A percentile compares a stretch with the other conserved stretches of the same genome.
Evolutionary conservation across 2,329 filamentous ascomycete species (phyloP).

Genomic region (Neonectria sp.): DNA sequence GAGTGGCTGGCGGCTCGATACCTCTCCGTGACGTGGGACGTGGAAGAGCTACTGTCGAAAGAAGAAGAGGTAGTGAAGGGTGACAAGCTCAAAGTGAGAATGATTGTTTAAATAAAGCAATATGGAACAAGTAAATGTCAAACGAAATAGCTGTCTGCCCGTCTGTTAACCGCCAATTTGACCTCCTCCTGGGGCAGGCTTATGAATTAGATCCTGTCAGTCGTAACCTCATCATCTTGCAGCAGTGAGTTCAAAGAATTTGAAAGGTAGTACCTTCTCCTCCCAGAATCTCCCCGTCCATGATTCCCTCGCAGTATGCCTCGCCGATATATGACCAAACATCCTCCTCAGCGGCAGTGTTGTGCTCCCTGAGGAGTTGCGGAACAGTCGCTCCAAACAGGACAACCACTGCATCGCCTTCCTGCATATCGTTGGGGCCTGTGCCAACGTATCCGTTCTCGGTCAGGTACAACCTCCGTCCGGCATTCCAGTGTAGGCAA

Average conservation of each 20-base stretch:
- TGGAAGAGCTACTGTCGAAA: conserved; percentile 59
- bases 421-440: conserved; percentile 41
- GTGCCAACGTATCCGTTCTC: conserved; percentile 48
- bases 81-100: conserved; percentile 19
- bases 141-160: too few relatives aligned
- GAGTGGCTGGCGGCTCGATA: conserved; percentile 63
- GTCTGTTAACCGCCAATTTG: too few relatives aligned
- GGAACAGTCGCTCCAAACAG: conserved; percentile 49
- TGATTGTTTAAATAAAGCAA: conserved; percentile 11
- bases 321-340: conserved; percentile 50
- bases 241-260: conserved; percentile 10
- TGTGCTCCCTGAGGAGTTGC: conserved; percentile 42
- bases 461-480: conserved; percentile 48
- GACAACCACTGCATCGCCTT: conserved; percentile 48
- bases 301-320: conserved; percentile 53
- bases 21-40: conserved; percentile 62
- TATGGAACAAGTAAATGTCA: too few relatives aligned
- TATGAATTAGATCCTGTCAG: neutral
- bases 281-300: conserved; percentile 51
- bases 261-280: conserved; percentile 10
- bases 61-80: conserved; percentile 58
- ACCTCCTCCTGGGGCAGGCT: too few relatives aligned
- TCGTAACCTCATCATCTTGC: too few relatives aligned
- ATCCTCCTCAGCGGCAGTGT: neutral
- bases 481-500: conserved; percentile 38